Evolutionary conservation across 164 flowering plant genomes (phyloP).

Genomic region (Warburgia ugandensis): DNA sequence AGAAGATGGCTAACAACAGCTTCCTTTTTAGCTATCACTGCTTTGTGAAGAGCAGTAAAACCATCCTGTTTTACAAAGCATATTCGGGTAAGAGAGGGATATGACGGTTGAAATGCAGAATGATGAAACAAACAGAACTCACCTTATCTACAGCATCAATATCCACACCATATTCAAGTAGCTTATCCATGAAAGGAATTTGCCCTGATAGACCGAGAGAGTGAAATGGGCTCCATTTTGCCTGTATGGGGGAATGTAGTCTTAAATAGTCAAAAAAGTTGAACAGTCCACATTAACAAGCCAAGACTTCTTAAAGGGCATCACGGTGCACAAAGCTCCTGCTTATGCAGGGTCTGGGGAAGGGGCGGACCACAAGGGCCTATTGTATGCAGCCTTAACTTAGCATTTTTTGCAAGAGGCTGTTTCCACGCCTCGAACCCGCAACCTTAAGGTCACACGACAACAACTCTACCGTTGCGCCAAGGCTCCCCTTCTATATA

Average conservation of each 20-base stretch:
- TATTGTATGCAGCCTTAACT: too few relatives aligned
- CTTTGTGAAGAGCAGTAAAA: constrained; percentile 74
- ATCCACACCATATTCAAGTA: constrained; percentile 52
- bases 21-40: constrained; percentile 79
- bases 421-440: too few relatives aligned
- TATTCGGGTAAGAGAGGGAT: constrained; percentile 11
- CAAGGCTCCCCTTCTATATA: too few relatives aligned
- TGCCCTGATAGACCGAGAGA: constrained; percentile 70
- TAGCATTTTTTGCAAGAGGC: too few relatives aligned
- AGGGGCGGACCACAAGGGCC: too few relatives aligned
- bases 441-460: too few relatives aligned
- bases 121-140: not conserved
- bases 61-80: constrained; percentile 57
- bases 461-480: too few relatives aligned
- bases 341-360: too few relatives aligned
- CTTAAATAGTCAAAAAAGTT: not conserved
- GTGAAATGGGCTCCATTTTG: constrained; percentile 70
- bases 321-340: too few relatives aligned
- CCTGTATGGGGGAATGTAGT: constrained; percentile 11
- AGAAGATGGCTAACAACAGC: constrained; percentile 88
- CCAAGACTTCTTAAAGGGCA: too few relatives aligned
- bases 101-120: not conserved
- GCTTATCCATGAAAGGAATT: constrained; percentile 58
- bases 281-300: too few relatives aligned
- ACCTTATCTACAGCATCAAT: constrained; percentile 70